phyloP scores from a whole-genome alignment of 257 asterid species.

The Rauvolfia tetraphylla region DNA sequence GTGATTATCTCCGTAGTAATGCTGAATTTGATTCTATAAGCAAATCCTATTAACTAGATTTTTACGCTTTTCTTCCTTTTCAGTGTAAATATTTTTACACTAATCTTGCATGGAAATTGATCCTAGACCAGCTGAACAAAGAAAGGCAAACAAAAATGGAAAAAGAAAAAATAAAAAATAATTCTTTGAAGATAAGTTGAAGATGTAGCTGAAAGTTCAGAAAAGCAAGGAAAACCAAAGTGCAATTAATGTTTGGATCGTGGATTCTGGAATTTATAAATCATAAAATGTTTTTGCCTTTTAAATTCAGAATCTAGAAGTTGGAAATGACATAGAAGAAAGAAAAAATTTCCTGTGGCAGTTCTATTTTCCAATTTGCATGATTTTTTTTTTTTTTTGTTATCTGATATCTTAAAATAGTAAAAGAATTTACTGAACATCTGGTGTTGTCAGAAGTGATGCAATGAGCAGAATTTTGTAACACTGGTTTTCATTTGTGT shows the following conservation, averaged over 20 bases:
- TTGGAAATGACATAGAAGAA: background rate
- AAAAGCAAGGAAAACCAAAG: background rate
- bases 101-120: background rate
- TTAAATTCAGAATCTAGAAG: constrained; percentile 5
- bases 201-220: background rate
- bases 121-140: too few relatives aligned
- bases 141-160: too few relatives aligned
- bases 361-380: background rate
- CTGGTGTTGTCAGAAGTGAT: background rate
- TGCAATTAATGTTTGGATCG: background rate
- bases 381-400: background rate
- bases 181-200: background rate
- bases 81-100: background rate
- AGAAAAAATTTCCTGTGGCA: background rate
- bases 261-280: background rate
- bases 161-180: background rate
- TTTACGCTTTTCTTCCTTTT: background rate
- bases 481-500: constrained; percentile 39
- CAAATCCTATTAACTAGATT: background rate
- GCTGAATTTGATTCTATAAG: background rate
- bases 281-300: background rate
- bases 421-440: background rate
- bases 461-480: constrained; percentile 15
- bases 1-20: background rate
- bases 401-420: background rate